phyloP scores from a whole-genome alignment of 495 filamentous ascomycete species.

The Podospora pseudopauciseta region DNA sequence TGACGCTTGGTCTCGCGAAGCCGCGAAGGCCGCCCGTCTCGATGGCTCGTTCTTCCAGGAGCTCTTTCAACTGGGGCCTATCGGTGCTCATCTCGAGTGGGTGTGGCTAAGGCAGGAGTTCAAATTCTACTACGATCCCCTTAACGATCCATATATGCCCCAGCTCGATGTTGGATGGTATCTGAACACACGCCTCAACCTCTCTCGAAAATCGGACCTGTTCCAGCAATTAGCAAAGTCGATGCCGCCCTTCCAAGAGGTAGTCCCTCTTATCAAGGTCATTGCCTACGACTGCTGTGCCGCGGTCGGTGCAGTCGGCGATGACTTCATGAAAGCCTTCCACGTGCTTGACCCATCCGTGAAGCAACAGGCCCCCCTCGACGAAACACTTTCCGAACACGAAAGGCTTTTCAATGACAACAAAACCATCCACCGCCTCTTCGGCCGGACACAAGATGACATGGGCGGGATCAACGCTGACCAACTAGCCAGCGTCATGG shows the following conservation, averaged over 20 bases:
- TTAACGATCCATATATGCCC: constrained; percentile 15
- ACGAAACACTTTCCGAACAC: constrained; percentile 1
- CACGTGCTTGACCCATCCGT: constrained; percentile 6
- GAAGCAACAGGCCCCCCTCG: no score
- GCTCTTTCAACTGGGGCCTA: constrained; percentile 11
- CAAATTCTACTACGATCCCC: constrained; percentile 27
- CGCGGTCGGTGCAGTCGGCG: constrained; percentile 24
- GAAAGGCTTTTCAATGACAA: background rate
- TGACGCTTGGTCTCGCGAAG: constrained; percentile 24
- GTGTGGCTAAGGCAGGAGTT: constrained; percentile 21
- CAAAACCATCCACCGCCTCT: constrained; percentile 15
- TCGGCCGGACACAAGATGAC: constrained; percentile 6
- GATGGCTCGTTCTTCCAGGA: constrained; percentile 11
- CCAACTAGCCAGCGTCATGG: background rate
- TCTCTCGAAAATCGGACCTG: background rate
- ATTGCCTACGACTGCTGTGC: constrained; percentile 25
- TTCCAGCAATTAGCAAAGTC: background rate
- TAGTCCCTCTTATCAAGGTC: constrained; percentile 11
- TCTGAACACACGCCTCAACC: constrained; percentile 15
- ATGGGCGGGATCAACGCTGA: constrained; percentile 15
- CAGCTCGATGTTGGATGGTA: constrained; percentile 18
- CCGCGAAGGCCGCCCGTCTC: constrained; percentile 17
- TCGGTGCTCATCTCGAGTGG: constrained; percentile 21
- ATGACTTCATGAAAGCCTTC: constrained; percentile 21
- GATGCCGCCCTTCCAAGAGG: background rate